A percentile compares a stretch with the other conserved stretches of the same genome.
Conservation (phyloP, 2,329 filamentous ascomycete species). For the Fusarium dlaminii region DNA sequence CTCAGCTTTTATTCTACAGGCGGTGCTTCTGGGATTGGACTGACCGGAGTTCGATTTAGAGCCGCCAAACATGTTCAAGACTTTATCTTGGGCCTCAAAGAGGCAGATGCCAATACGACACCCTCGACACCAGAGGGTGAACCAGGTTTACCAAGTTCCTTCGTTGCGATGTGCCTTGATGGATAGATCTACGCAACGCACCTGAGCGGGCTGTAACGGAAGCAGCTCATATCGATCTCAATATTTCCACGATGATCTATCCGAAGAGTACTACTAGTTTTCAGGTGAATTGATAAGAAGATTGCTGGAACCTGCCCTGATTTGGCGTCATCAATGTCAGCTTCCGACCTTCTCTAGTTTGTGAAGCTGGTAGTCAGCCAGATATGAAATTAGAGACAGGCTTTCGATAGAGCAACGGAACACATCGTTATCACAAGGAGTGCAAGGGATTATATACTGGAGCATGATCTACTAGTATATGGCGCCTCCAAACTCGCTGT, state of each 20-base stretch:
- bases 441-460: accelerated
- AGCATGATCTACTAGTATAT: too few species aligned
- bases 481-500: not conserved
- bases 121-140: not conserved
- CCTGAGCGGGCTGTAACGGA: not conserved
- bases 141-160: not conserved
- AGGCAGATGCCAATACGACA: not conserved
- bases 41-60: not conserved
- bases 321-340: not conserved
- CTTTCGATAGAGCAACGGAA: not conserved
- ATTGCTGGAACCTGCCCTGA: not conserved
- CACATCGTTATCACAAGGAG: not conserved
- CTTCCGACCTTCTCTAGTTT: too few species aligned
- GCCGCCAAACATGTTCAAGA: not conserved
- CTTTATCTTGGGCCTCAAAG: not conserved
- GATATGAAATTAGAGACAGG: too few species aligned
- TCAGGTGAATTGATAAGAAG: not conserved
- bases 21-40: not conserved
- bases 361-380: not conserved
- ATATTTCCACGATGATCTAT: too few species aligned
- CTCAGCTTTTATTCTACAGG: not conserved
- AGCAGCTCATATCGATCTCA: not conserved
- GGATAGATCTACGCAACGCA: too few species aligned
- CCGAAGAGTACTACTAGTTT: not conserved
- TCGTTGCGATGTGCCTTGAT: too few species aligned